phyloP scores from a whole-genome alignment of 2,329 filamentous ascomycete species.

The Colletotrichum australisinense region DNA sequence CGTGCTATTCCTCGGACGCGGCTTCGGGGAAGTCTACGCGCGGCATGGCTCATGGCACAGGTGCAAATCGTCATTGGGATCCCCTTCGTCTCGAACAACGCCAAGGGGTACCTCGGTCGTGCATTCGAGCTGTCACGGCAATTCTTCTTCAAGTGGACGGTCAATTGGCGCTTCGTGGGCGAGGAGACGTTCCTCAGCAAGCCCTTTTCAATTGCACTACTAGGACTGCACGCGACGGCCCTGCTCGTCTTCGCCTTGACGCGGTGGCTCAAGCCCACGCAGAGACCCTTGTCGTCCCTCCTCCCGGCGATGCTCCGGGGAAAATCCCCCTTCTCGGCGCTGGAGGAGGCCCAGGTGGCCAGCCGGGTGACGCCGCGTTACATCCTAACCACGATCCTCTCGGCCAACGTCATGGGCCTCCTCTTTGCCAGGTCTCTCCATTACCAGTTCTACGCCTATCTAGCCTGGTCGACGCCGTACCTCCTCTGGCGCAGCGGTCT shows the following conservation, averaged over 20 bases:
- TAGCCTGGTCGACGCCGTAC: constrained; percentile 90
- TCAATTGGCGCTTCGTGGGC: constrained; percentile 97
- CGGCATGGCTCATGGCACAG: constrained; percentile 79
- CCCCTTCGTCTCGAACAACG: constrained; percentile 77
- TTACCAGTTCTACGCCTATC: constrained; percentile 95
- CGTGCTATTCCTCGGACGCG: constrained; percentile 79
- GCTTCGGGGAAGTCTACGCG: constrained; percentile 73
- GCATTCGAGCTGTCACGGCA: constrained; percentile 92
- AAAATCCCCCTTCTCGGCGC: constrained; percentile 56
- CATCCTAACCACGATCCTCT: constrained; percentile 80
- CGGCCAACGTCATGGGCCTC: constrained; percentile 82
- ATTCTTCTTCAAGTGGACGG: constrained; percentile 98
- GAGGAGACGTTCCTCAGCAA: constrained; percentile 81
- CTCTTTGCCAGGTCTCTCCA: constrained; percentile 89
- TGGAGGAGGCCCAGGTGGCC: constrained; percentile 68
- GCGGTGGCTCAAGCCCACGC: constrained; percentile 79
- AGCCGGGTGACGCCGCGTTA: constrained; percentile 75
- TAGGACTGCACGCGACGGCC: constrained; percentile 73
- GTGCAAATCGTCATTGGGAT: constrained; percentile 76
- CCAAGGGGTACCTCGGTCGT: constrained; percentile 78
- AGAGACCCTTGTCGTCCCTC: constrained; percentile 68
- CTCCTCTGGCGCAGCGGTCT: constrained; percentile 83
- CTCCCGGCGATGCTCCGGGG: constrained; percentile 54
- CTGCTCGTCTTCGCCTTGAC: constrained; percentile 73
- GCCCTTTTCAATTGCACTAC: constrained; percentile 74